A percentile compares a stretch with the other conserved stretches of the same genome.
These are phyloP conservation scores for Chloris gayana DNA, from an alignment of 176 grass and related monocot genomes.

Conservation along the genomic window DNA sequence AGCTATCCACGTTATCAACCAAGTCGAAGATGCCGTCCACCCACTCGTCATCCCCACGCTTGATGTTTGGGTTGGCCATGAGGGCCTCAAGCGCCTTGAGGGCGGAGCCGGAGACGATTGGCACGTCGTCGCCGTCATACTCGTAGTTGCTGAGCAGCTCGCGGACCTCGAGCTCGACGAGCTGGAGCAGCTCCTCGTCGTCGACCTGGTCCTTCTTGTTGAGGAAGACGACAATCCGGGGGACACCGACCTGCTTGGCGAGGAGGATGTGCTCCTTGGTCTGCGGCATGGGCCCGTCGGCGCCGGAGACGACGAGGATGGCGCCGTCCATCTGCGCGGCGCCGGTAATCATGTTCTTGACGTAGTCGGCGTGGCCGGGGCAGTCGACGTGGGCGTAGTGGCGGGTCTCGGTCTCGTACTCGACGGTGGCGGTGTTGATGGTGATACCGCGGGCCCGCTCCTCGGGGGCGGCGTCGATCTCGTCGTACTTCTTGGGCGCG, in stretches of 20 bases:
- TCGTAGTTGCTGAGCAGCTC: conserved; percentile 81
- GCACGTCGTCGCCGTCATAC: conserved; percentile 75
- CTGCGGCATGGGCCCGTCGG: conserved; percentile 98
- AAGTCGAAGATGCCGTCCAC: conserved; percentile 70
- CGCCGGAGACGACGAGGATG: conserved; percentile 92
- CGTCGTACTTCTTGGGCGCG: conserved; percentile 96
- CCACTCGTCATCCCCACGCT: conserved; percentile 82
- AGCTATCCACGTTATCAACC: conserved; percentile 61
- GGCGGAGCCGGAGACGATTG: conserved; percentile 77
- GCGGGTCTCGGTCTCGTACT: conserved; percentile 95
- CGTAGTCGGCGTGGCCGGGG: conserved; percentile 94
- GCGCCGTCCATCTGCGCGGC: conserved; percentile 98
- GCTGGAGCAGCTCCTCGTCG: conserved; percentile 94
- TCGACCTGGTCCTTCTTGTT: conserved; percentile 99
- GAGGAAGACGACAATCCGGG: conserved; percentile 91
- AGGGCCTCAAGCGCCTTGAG: conserved; percentile 88
- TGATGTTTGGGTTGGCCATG: conserved; percentile 73
- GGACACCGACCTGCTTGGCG: conserved; percentile 98
- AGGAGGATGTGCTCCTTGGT: conserved; percentile 99
- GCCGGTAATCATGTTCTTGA: conserved; percentile 99
- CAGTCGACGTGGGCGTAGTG: conserved; percentile 99
- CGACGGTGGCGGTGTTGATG: conserved; percentile 99
- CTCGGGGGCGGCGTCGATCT: conserved; percentile 97
- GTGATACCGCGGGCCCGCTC: conserved; percentile 97
- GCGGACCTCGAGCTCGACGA: conserved; percentile 94